Conservation (phyloP, 306 rosid genomes). For the Betula pendula region DNA sequence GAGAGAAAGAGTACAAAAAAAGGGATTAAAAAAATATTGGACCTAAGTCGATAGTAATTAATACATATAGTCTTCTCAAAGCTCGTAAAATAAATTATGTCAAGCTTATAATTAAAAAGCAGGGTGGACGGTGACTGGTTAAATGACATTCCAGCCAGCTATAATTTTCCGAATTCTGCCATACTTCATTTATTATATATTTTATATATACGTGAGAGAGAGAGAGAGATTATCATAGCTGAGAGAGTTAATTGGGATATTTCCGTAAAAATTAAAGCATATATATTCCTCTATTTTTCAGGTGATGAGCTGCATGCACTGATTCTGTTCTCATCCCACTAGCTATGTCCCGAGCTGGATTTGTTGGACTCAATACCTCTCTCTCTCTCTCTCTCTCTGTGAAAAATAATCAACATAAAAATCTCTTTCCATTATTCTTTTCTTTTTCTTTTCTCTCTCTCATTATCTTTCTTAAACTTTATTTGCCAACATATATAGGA, state of each 20-base stretch:
- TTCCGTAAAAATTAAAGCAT: background rate
- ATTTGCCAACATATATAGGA: background rate
- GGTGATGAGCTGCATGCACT: slow-evolving; percentile 6
- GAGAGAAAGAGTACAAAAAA: background rate
- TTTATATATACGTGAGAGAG: background rate
- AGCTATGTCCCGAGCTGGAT: slow-evolving; percentile 26
- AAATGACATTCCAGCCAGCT: background rate
- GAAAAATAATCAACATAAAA: background rate
- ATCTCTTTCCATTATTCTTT: background rate
- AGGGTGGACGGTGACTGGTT: background rate
- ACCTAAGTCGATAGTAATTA: no score
- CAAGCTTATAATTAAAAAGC: background rate
- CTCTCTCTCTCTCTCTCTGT: background rate
- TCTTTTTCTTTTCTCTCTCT: background rate
- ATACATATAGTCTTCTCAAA: no score
- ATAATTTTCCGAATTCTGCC: background rate
- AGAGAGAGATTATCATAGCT: background rate
- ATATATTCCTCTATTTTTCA: slow-evolving; percentile 20
- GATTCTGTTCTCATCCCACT: slow-evolving; percentile 17
- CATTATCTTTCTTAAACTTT: background rate
- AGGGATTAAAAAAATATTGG: background rate
- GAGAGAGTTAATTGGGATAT: slow-evolving; percentile 1
- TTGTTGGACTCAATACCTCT: slow-evolving; percentile 26
- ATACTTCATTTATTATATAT: background rate
- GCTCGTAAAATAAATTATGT: background rate